A percentile compares a stretch with the other conserved stretches of the same genome.
Evolutionary conservation across 345 rosid species (phyloP).

Genomic region (Alliaria petiolata): DNA sequence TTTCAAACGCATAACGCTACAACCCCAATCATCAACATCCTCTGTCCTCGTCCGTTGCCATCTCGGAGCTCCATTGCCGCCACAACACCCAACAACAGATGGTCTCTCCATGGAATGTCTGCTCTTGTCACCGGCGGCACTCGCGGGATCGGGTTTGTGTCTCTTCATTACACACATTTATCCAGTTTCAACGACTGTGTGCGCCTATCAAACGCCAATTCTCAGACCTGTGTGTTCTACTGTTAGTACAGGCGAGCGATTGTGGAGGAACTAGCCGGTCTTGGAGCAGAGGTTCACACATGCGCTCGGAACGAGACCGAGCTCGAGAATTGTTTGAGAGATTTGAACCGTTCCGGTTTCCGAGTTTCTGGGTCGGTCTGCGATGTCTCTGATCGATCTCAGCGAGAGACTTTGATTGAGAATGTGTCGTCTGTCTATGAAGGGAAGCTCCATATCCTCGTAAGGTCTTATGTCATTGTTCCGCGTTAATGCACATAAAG

Average conservation of each 20-base stretch:
- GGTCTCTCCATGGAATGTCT: conserved; percentile 52
- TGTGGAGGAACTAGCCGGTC: conserved; percentile 64
- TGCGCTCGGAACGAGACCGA: conserved; percentile 58
- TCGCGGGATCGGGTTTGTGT: conserved; percentile 60
- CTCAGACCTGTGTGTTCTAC: conserved; percentile 7
- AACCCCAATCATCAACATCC: background rate
- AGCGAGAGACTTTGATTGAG: conserved; percentile 46
- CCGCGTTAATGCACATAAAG: background rate
- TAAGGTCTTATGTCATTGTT: conserved; percentile 5
- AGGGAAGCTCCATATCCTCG: conserved; percentile 66
- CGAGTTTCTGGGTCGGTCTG: conserved; percentile 57
- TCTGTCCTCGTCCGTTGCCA: conserved; percentile 6
- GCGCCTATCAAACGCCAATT: background rate
- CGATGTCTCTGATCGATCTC: conserved; percentile 46
- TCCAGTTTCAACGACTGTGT: background rate
- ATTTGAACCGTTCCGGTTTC: conserved; percentile 45
- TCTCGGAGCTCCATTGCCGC: background rate
- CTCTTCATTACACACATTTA: background rate
- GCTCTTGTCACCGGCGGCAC: conserved; percentile 71
- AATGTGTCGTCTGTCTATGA: conserved; percentile 40
- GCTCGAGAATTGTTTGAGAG: conserved; percentile 41
- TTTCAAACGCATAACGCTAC: background rate
- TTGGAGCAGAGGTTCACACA: conserved; percentile 72
- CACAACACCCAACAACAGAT: conserved; percentile 17
- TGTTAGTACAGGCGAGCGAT: conserved; percentile 48